phyloP scores from a whole-genome alignment of 1,284 basidiomycete species.

The Tetrapyrgos nigripes region DNA sequence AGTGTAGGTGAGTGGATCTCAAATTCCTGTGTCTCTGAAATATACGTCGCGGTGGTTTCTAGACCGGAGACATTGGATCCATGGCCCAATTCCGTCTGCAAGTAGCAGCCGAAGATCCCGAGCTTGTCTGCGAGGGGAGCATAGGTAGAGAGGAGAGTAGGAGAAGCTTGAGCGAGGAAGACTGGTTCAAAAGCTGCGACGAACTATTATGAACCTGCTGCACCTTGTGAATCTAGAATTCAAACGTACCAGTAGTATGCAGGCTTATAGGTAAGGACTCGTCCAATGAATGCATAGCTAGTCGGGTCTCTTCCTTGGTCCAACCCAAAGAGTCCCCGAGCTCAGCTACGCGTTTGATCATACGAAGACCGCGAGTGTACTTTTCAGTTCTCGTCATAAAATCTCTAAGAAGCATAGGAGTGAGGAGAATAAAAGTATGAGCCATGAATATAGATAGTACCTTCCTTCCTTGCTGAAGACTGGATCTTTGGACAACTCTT shows the following conservation, averaged over 20 bases:
- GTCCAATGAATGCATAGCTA: constrained; percentile 54
- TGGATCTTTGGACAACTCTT: constrained; percentile 60
- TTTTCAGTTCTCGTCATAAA: constrained; percentile 59
- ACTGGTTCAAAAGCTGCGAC: constrained; percentile 70
- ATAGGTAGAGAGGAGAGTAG: constrained; percentile 55
- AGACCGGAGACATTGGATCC: constrained; percentile 75
- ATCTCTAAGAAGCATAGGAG: constrained; percentile 38
- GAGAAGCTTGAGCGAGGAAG: constrained; percentile 63
- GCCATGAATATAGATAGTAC: constrained; percentile 35
- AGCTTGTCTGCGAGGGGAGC: constrained; percentile 53
- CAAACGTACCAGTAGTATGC: constrained; percentile 61
- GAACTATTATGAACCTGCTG: not conserved
- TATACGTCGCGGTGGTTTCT: constrained; percentile 83
- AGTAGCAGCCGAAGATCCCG: constrained; percentile 74
- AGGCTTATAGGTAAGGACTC: constrained; percentile 58
- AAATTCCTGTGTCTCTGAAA: constrained; percentile 72
- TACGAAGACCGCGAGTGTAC: constrained; percentile 53
- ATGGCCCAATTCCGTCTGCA: constrained; percentile 81
- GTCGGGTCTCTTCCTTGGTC: constrained; percentile 51
- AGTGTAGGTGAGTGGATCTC: constrained; percentile 80
- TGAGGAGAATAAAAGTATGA: not conserved
- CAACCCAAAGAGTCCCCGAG: constrained; percentile 59
- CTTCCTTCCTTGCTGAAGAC: constrained; percentile 69
- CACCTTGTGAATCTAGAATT: not conserved
- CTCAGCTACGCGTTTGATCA: constrained; percentile 64